These are phyloP conservation scores for Exophiala calicioides DNA, from an alignment of 2,329 filamentous ascomycete species.

Conservation along the genomic window DNA sequence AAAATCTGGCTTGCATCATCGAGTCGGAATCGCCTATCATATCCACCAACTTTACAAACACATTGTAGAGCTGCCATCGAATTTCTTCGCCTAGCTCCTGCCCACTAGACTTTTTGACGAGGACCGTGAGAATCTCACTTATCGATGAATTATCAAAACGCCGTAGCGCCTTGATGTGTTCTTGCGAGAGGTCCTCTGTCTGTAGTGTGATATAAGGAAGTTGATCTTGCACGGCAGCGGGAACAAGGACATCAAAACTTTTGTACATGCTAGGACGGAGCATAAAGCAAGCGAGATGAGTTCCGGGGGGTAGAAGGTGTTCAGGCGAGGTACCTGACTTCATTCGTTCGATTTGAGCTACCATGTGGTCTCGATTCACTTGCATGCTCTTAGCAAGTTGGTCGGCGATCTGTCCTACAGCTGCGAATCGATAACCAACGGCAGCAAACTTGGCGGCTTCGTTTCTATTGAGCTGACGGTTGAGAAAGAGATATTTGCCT, in stretches of 20 bases:
- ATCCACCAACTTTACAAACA: conserved; percentile 40
- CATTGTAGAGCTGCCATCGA: conserved; percentile 50
- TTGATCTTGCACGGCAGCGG: conserved; percentile 57
- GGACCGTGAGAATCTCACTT: conserved; percentile 38
- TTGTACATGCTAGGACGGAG: conserved; percentile 52
- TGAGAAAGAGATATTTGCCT: conserved; percentile 79
- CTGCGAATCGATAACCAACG: conserved; percentile 76
- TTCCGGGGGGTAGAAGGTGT: conserved; percentile 36
- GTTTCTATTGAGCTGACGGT: conserved; percentile 60
- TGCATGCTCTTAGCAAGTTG: conserved; percentile 74
- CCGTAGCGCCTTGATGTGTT: conserved; percentile 57
- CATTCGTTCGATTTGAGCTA: conserved; percentile 64
- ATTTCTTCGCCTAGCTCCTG: conserved; percentile 37
- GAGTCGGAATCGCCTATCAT: conserved; percentile 47
- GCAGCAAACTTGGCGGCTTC: conserved; percentile 68
- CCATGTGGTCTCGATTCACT: conserved; percentile 64
- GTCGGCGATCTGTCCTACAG: conserved; percentile 65
- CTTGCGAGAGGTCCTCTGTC: conserved; percentile 54
- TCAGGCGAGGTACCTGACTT: conserved; percentile 50
- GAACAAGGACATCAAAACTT: conserved; percentile 66
- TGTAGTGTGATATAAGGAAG: conserved; percentile 62
- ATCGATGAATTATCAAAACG: conserved; percentile 45
- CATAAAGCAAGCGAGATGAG: conserved; percentile 47
- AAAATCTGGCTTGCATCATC: conserved; percentile 41
- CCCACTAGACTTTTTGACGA: conserved; percentile 26